Conservation (phyloP, 2,329 filamentous ascomycete genomes). For the Penicillium sp. region DNA sequence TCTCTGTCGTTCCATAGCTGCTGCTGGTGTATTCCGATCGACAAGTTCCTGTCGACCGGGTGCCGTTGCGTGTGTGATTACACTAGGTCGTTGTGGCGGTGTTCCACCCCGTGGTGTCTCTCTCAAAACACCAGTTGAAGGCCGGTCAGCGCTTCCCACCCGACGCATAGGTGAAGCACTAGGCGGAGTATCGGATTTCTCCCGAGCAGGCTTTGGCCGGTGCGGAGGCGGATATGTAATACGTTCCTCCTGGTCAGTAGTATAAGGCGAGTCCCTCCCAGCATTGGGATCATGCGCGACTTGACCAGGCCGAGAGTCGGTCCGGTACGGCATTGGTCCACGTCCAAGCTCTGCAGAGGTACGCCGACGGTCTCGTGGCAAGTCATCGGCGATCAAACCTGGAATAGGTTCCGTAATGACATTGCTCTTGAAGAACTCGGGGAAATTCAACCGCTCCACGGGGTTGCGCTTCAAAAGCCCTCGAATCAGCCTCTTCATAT, state of each 20-base stretch:
- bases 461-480: conserved; percentile 83
- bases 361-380: conserved; percentile 47
- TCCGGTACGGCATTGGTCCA: conserved; percentile 20
- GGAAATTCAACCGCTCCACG: conserved; percentile 82
- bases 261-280: conserved; percentile 34
- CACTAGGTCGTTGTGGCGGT: conserved; percentile 41
- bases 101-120: conserved; percentile 37
- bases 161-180: conserved; percentile 40
- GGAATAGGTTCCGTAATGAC: conserved; percentile 79
- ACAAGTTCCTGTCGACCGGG: conserved; percentile 48
- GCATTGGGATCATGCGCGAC: conserved; percentile 21
- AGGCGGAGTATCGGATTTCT: conserved; percentile 39
- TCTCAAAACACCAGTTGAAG: conserved; percentile 31
- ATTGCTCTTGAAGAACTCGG: conserved; percentile 78
- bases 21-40: conserved; percentile 43
- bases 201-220: conserved; percentile 45
- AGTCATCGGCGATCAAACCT: conserved; percentile 78
- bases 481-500: conserved; percentile 81
- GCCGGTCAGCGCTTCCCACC: conserved; percentile 43
- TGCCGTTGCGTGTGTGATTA: conserved; percentile 47
- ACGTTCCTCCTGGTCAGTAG: conserved; percentile 32
- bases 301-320: conserved; percentile 30
- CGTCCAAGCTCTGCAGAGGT: conserved; percentile 28
- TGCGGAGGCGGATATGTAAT: conserved; percentile 37
- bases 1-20: conserved; percentile 67